Conservation (phyloP, 179 eudicot species). For the Beta corolliflora region DNA sequence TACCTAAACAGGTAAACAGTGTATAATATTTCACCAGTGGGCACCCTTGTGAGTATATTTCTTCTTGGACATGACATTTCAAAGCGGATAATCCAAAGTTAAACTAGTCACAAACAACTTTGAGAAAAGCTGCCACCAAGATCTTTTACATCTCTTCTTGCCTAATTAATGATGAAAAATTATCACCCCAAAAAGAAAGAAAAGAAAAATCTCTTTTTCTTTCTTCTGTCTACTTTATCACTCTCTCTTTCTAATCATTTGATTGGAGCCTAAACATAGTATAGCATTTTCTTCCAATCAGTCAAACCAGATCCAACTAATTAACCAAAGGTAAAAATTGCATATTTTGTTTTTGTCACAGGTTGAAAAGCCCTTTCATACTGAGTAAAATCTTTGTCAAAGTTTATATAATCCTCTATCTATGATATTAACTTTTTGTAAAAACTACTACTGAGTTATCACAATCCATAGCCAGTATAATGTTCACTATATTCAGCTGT, state of each 20-base stretch:
- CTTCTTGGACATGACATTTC: slow-evolving; percentile 25
- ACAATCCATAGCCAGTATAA: neutral
- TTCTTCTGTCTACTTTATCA: neutral
- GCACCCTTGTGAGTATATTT: slow-evolving; percentile 4
- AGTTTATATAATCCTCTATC: neutral
- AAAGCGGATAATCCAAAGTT: slow-evolving; percentile 25
- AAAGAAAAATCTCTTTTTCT: neutral
- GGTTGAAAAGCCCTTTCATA: slow-evolving; percentile 9
- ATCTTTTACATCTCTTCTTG: slow-evolving; percentile 31
- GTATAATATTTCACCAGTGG: neutral
- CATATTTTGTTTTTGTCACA: neutral
- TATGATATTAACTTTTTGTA: neutral
- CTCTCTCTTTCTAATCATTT: slow-evolving; percentile 31
- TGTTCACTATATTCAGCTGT: neutral
- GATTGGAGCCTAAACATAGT: slow-evolving; percentile 41
- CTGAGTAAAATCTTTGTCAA: neutral
- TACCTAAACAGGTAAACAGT: slow-evolving; percentile 18
- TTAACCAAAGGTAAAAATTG: slow-evolving; percentile 20
- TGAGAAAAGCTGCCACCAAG: slow-evolving; percentile 32
- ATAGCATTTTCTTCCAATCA: slow-evolving; percentile 24
- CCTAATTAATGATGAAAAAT: neutral
- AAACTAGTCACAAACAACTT: slow-evolving; percentile 19
- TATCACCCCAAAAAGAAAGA: slow-evolving; percentile 1
- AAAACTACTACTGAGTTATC: slow-evolving; percentile 1
- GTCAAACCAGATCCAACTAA: slow-evolving; percentile 11